A percentile compares a stretch with the other conserved stretches of the same genome.
These are phyloP conservation scores for Scedosporium apiospermum DNA, from an alignment of 2,329 filamentous ascomycete genomes.

Conservation along the genomic window DNA sequence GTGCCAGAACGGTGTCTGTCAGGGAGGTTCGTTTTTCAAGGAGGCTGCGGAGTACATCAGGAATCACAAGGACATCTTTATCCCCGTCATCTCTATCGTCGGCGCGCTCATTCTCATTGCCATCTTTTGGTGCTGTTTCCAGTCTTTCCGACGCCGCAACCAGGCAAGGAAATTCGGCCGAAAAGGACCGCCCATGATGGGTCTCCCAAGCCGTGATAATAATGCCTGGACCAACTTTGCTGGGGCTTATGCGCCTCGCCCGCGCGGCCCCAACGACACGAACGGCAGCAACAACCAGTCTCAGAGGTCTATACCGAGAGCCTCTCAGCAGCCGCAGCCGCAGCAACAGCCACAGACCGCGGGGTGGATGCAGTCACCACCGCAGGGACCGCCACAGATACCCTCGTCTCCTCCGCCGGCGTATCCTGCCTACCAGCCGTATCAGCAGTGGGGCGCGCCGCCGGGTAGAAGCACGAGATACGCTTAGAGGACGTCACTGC, in stretches of 20 bases:
- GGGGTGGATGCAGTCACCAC: not conserved
- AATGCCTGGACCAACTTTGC: not conserved
- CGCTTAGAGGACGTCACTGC: not conserved
- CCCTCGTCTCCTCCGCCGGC: slow-evolving; percentile 2
- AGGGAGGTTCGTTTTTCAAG: slow-evolving; percentile 57
- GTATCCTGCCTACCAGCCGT: slow-evolving; percentile 1
- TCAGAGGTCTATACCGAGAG: not conserved
- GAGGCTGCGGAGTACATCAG: slow-evolving; percentile 70
- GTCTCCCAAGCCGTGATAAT: not conserved
- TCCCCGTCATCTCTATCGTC: slow-evolving; percentile 63
- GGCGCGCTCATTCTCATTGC: slow-evolving; percentile 63
- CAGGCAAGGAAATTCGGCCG: slow-evolving; percentile 12
- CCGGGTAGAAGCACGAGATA: slow-evolving; percentile 4
- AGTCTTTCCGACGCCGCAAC: slow-evolving; percentile 25
- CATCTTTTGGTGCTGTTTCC: slow-evolving; percentile 57
- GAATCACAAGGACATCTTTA: slow-evolving; percentile 70
- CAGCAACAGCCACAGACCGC: not conserved
- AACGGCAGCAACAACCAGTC: not conserved
- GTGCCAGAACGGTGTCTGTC: slow-evolving; percentile 71
- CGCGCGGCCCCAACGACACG: not conserved
- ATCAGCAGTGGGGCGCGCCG: not conserved
- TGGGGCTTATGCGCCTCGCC: not conserved
- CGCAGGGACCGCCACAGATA: not conserved
- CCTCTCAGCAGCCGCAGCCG: not conserved
- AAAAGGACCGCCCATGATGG: not conserved